Evolutionary conservation across 2,329 filamentous ascomycete species (phyloP).

Genomic region (Esteya vermicola): DNA sequence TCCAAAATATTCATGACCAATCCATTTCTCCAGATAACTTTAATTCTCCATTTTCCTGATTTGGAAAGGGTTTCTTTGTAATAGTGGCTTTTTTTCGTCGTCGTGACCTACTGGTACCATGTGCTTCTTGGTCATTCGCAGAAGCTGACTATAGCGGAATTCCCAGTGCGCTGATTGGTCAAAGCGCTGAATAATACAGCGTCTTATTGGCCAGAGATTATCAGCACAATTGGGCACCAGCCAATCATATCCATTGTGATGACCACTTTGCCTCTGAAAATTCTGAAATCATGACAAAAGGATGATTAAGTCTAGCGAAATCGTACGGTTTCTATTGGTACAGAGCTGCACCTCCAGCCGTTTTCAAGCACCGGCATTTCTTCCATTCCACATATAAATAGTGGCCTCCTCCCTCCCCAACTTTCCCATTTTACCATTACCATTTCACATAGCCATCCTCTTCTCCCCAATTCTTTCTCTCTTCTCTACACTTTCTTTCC

Average conservation of each 20-base stretch:
- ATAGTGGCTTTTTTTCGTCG: too few species aligned
- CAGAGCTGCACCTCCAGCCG: not conserved
- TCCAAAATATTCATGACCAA: too few species aligned
- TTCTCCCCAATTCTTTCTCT: not conserved
- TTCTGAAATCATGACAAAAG: not conserved
- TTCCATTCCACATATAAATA: too few species aligned
- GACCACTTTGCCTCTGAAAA: conserved; percentile 2
- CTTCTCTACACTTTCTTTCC: not conserved
- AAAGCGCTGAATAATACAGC: not conserved
- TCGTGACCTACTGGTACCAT: too few species aligned
- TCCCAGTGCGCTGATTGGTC: not conserved
- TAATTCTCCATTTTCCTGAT: too few species aligned
- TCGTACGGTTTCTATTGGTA: not conserved
- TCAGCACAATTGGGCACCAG: not conserved
- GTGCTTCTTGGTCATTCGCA: not conserved
- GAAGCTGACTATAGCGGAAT: not conserved
- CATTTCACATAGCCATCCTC: not conserved
- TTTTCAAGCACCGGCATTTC: too few species aligned
- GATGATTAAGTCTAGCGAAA: too few species aligned
- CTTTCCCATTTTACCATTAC: not conserved
- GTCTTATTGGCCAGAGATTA: conserved; percentile 5
- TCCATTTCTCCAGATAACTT: too few species aligned
- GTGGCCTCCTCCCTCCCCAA: not conserved
- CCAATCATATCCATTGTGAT: conserved; percentile 5
- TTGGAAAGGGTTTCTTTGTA: too few species aligned